Conservation (phyloP, 208 protist genomes). For the Trypanosoma mega region DNA sequence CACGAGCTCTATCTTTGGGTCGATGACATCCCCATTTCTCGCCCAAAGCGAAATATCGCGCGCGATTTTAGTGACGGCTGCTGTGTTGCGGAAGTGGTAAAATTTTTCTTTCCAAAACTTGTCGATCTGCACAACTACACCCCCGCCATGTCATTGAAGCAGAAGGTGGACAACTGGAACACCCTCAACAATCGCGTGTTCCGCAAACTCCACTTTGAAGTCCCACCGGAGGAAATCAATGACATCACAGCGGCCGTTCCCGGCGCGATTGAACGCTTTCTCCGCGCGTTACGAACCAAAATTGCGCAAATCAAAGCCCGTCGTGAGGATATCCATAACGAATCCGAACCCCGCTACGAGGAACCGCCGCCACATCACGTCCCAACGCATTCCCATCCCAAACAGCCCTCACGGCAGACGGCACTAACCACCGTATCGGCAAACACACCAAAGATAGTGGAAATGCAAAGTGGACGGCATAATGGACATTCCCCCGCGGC, state of each 20-base stretch:
- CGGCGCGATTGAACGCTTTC: slow-evolving; percentile 92
- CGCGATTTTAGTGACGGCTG: slow-evolving; percentile 98
- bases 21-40: slow-evolving; percentile 95
- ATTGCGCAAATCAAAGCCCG: slow-evolving; percentile 81
- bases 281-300: slow-evolving; percentile 91
- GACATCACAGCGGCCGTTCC: slow-evolving; percentile 88
- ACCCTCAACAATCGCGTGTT: slow-evolving; percentile 96
- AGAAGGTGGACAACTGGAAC: slow-evolving; percentile 97
- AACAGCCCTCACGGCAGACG: too few relatives aligned
- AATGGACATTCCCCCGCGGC: neutral
- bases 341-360: neutral
- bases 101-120: slow-evolving; percentile 96
- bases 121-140: slow-evolving; percentile 99
- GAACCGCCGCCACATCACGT: neutral
- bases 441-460: neutral
- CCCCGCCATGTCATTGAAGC: slow-evolving; percentile 75
- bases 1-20: slow-evolving; percentile 97
- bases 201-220: slow-evolving; percentile 91
- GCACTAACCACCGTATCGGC: neutral
- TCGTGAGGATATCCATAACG: slow-evolving; percentile 31
- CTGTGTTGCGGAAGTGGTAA: slow-evolving; percentile 95
- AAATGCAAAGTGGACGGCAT: neutral
- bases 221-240: slow-evolving; percentile 89
- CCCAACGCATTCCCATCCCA: too few relatives aligned
- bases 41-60: slow-evolving; percentile 96